Conservation (phyloP, 2,329 filamentous ascomycete species). For the Ampelomyces quisqualis region DNA sequence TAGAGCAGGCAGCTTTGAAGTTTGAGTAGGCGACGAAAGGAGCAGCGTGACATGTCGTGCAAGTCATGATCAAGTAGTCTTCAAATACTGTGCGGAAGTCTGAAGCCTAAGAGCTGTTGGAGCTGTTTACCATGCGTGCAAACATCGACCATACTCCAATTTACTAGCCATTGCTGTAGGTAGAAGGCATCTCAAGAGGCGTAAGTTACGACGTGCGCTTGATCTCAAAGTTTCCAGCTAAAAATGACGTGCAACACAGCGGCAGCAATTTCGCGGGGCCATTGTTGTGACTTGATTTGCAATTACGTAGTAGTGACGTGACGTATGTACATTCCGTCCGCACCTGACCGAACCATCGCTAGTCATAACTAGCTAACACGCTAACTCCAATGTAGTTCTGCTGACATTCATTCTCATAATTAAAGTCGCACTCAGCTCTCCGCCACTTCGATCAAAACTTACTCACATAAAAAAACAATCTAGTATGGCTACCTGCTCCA, state of each 20-base stretch:
- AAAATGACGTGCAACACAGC: background rate
- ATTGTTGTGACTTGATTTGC: background rate
- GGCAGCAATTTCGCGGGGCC: background rate
- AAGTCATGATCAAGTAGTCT: background rate
- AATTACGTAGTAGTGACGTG: background rate
- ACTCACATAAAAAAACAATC: background rate
- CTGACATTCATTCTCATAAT: background rate
- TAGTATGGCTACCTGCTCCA: background rate
- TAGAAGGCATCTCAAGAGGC: background rate
- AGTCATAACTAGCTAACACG: background rate
- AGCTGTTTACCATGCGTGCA: background rate
- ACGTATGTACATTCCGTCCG: background rate
- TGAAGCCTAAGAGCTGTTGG: background rate
- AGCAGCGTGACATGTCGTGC: background rate
- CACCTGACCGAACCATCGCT: background rate
- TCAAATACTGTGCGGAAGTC: background rate
- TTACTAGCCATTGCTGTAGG: background rate
- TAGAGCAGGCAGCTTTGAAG: background rate
- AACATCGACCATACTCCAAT: background rate
- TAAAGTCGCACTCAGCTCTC: background rate
- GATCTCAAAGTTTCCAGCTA: background rate
- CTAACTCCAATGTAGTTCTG: background rate
- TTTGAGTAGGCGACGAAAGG: background rate
- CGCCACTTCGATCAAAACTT: background rate
- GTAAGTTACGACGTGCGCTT: background rate